These are phyloP conservation scores for Anthracocystis walkeri DNA, from an alignment of 1,284 basidiomycete genomes.

Conservation along the genomic window DNA sequence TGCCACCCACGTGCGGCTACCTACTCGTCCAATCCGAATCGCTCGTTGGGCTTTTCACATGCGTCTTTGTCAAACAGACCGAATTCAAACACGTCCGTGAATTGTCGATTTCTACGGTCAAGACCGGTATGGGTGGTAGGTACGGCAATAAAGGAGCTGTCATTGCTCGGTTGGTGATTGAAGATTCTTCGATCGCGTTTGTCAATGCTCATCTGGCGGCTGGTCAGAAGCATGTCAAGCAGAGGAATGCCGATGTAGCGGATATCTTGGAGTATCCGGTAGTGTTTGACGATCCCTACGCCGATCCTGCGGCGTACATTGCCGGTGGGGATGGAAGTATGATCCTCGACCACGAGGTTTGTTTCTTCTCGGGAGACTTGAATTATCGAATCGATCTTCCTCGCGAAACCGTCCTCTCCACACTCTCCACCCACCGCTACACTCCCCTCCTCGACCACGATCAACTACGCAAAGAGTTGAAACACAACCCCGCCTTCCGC, in stretches of 20 bases:
- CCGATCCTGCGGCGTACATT: constrained; percentile 76
- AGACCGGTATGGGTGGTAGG: constrained; percentile 88
- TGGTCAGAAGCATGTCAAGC: constrained; percentile 83
- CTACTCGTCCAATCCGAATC: constrained; percentile 85
- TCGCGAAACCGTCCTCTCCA: constrained; percentile 81
- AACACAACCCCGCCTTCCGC: constrained; percentile 84
- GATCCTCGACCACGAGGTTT: constrained; percentile 92
- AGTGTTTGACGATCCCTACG: constrained; percentile 37
- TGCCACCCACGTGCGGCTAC: constrained; percentile 74
- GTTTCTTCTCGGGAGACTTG: constrained; percentile 80
- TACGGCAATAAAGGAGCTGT: constrained; percentile 99
- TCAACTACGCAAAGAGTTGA: constrained; percentile 89
- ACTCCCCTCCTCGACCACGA: constrained; percentile 80
- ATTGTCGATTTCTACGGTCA: constrained; percentile 81
- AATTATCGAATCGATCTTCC: constrained; percentile 88
- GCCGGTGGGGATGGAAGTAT: constrained; percentile 94
- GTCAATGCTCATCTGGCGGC: constrained; percentile 97
- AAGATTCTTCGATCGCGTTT: constrained; percentile 83
- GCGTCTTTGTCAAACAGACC: constrained; percentile 81
- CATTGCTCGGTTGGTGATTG: constrained; percentile 86
- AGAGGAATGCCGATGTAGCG: constrained; percentile 86
- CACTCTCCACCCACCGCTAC: constrained; percentile 78
- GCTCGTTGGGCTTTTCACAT: constrained; percentile 89
- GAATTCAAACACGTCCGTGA: constrained; percentile 75
- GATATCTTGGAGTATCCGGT: constrained; percentile 70